phyloP scores from a whole-genome alignment of 2,329 filamentous ascomycete genomes.

The Neurospora sp. region DNA sequence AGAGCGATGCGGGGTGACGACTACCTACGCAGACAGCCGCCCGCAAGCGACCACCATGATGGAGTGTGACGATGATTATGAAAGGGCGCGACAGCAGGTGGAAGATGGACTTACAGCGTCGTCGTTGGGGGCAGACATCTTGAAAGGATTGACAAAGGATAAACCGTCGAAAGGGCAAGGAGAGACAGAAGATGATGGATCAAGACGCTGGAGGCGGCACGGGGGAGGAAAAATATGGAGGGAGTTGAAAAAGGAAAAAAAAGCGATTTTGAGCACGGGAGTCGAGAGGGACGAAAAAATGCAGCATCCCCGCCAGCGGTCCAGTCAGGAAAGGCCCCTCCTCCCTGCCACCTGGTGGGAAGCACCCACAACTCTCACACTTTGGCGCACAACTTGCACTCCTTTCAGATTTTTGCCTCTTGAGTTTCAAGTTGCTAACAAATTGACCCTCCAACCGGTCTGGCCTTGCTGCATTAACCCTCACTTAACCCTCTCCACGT shows the following conservation, averaged over 20 bases:
- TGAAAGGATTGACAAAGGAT: constrained; percentile 33
- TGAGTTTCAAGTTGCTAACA: neutral
- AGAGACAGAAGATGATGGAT: constrained; percentile 24
- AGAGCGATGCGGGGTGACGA: constrained; percentile 38
- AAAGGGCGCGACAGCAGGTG: constrained; percentile 16
- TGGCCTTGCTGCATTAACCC: neutral
- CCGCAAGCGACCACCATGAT: neutral
- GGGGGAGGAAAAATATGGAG: constrained; percentile 11
- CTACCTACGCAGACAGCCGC: constrained; percentile 16
- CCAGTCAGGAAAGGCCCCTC: neutral
- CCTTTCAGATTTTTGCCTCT: neutral
- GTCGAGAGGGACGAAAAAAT: constrained; percentile 18
- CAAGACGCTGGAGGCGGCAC: constrained; percentile 17
- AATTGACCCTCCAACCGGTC: neutral
- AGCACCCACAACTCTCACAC: neutral
- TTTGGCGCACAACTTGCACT: neutral
- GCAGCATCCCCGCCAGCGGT: constrained; percentile 1
- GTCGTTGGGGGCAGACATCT: constrained; percentile 38
- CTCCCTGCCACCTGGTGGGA: neutral
- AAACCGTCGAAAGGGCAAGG: constrained; percentile 18
- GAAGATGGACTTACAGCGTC: constrained; percentile 22
- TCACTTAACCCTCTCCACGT: neutral
- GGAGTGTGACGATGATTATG: neutral
- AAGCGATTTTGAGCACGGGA: constrained; percentile 19
- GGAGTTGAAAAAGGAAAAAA: constrained; percentile 20